Conservation (phyloP, 176 grass and related monocot genomes). For the Oryza glaberrima region DNA sequence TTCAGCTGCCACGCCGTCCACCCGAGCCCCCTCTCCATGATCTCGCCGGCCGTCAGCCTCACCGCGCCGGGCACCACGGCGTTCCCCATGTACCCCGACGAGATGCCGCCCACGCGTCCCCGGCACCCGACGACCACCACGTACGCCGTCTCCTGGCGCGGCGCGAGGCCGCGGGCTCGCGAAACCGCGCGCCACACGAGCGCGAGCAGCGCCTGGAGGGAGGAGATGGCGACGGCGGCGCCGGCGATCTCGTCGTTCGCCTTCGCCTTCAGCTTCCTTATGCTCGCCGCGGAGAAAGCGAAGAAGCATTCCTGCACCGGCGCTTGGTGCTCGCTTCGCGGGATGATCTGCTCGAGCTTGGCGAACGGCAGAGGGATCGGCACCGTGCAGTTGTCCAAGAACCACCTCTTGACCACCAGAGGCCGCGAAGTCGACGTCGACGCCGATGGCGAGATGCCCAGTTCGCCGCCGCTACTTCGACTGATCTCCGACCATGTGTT, state of each 20-base stretch:
- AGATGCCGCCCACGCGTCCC: slow-evolving; percentile 26
- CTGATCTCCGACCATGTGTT: slow-evolving; percentile 56
- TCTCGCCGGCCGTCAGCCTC: slow-evolving; percentile 34
- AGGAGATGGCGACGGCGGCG: slow-evolving; percentile 40
- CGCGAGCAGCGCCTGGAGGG: slow-evolving; percentile 52
- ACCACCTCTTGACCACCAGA: slow-evolving; percentile 31
- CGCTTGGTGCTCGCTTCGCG: not conserved
- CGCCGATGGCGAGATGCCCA: not conserved
- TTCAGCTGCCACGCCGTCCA: slow-evolving; percentile 50
- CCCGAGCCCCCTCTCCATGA: slow-evolving; percentile 36
- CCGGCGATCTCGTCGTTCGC: slow-evolving; percentile 46
- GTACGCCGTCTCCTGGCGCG: slow-evolving; percentile 42
- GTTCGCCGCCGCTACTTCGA: not conserved
- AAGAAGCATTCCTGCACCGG: slow-evolving; percentile 46
- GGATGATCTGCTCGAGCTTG: slow-evolving; percentile 24
- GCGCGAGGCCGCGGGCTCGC: slow-evolving; percentile 35
- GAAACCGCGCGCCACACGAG: slow-evolving; percentile 50
- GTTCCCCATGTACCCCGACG: slow-evolving; percentile 46
- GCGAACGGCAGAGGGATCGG: slow-evolving; percentile 47
- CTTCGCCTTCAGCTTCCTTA: slow-evolving; percentile 42
- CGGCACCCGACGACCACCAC: slow-evolving; percentile 42
- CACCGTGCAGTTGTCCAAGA: slow-evolving; percentile 33
- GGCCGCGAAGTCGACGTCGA: not conserved
- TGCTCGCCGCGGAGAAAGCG: slow-evolving; percentile 34
- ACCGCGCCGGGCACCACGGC: slow-evolving; percentile 32